A percentile compares a stretch with the other conserved stretches of the same genome.
Evolutionary conservation across 2,329 filamentous ascomycete species (phyloP).

Genomic region (Trichoderma sp.): DNA sequence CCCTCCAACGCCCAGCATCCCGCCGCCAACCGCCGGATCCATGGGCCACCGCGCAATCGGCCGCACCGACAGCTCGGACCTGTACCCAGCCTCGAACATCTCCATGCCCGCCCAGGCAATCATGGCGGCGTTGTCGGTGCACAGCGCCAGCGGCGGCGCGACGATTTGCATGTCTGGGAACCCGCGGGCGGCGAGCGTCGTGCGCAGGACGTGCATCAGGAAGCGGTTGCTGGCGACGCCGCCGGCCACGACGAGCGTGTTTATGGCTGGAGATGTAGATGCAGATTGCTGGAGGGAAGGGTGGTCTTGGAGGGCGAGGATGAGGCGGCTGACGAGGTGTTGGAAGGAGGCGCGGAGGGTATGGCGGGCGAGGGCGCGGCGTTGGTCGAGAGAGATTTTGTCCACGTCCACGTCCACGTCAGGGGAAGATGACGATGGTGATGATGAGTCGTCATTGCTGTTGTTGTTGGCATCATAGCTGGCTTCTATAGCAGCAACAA

Average conservation of each 20-base stretch:
- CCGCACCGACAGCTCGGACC: slow-evolving; percentile 60
- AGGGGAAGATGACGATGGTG: neutral
- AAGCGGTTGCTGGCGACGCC: slow-evolving; percentile 88
- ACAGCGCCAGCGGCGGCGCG: slow-evolving; percentile 75
- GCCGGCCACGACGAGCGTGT: slow-evolving; percentile 77
- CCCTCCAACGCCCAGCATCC: slow-evolving; percentile 63
- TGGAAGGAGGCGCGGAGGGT: slow-evolving; percentile 83
- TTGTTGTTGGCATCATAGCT: neutral
- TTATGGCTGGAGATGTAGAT: slow-evolving; percentile 23
- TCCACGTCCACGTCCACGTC: neutral
- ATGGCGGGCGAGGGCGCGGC: slow-evolving; percentile 68
- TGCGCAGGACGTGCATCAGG: slow-evolving; percentile 65
- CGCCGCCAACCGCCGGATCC: slow-evolving; percentile 59
- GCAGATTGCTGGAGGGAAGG: slow-evolving; percentile 31
- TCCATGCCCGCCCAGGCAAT: slow-evolving; percentile 92
- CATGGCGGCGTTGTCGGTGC: slow-evolving; percentile 97
- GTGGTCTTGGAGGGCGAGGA: slow-evolving; percentile 61
- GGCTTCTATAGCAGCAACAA: slow-evolving; percentile 40
- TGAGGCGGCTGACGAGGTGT: slow-evolving; percentile 74
- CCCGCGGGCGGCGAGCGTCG: slow-evolving; percentile 65
- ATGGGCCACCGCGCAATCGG: slow-evolving; percentile 73
- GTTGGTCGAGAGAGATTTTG: slow-evolving; percentile 57
- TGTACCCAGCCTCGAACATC: slow-evolving; percentile 82
- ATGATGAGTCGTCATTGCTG: neutral
- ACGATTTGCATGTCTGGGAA: slow-evolving; percentile 62